Base-by-base conservation (phyloP, 768 basidiomycete genomes). In the Leucosporidium scottii region DNA sequence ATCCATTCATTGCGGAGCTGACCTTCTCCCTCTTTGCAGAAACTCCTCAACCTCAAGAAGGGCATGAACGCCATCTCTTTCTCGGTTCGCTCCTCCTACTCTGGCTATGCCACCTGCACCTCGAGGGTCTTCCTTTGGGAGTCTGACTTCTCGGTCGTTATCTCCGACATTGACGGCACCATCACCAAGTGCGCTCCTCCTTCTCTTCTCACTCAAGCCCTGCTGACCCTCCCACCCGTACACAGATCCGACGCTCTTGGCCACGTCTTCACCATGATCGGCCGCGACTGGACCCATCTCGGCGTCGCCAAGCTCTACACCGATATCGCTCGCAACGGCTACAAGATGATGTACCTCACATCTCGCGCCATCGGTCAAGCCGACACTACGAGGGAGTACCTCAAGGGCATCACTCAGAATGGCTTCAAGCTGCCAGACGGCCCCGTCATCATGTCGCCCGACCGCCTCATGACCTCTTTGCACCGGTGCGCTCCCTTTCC, bases 381-480 rank as follows among this genome's bases (percentile, higher is more conserved):
- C 28, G 96, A 98, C 75, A 89, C 93, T 44, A 99, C 96, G 34
- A 81, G 94, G 56, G 90, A 92, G 67, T 99, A 99, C 75, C 83
- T 98, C 28, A 90, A 87, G 77, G 89, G 90, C 9, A 91, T 99
- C 80, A 91, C 89, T 76, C 96, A 98, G 80, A 89, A 93, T 70
- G 86, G 92, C 72, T 94, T 96, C 76, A 89, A 92, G 77, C 82
- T 98, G n/a, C 96, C 96, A 0, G 91, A 96, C 74, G 94, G 93
- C 0, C 94, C 94, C 6, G 96, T 99, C 59, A 92, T 98, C 76
- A 97, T 97, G 96, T 93, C 91, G 75, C 96, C 96, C 0, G 94
- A 99, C 77, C 83, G 96, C 27, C 78, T 98, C 64, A 92, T 98
- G 84, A 88, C 91, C 15, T 92, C 91, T 21, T 79, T 98, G 50